Evolutionary conservation across 345 rosid genomes (phyloP).

Genomic region (Hypericum perforatum): DNA sequence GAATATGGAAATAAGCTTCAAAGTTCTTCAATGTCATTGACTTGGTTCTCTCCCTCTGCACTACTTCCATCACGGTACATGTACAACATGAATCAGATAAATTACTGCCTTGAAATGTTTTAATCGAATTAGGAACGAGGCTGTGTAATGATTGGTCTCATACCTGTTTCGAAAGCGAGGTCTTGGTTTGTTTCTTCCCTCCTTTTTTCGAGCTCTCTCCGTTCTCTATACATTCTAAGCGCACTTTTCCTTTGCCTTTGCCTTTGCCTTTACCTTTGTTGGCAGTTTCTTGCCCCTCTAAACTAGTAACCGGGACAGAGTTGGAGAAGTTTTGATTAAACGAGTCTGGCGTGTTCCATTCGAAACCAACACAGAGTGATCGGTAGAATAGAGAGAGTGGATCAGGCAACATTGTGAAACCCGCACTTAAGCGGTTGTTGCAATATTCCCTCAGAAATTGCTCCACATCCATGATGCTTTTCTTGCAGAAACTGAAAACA

Average conservation of each 20-base stretch:
- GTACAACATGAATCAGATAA: background rate
- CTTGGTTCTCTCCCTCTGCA: conserved; percentile 51
- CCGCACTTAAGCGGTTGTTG: conserved; percentile 23
- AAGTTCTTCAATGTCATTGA: conserved; percentile 32
- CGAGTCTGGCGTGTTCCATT: conserved; percentile 10
- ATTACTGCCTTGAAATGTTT: background rate
- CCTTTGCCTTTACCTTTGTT: too few species aligned
- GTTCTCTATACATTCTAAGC: too few species aligned
- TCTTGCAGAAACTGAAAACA: conserved; percentile 29
- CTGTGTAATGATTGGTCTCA: too few species aligned
- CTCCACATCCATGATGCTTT: conserved; percentile 31
- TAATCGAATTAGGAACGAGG: too few species aligned
- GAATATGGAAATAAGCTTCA: conserved; percentile 33
- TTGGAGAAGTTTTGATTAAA: conserved; percentile 7
- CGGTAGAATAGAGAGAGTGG: conserved; percentile 40
- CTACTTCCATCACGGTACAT: background rate
- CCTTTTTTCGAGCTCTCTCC: too few species aligned
- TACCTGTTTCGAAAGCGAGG: too few species aligned
- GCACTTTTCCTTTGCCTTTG: too few species aligned
- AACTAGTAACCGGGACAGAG: conserved; percentile 9
- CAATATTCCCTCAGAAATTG: conserved; percentile 36
- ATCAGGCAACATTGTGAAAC: conserved; percentile 32
- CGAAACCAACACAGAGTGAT: conserved; percentile 30
- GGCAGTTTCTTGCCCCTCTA: background rate
- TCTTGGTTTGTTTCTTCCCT: too few species aligned